Evolutionary conservation across 1,284 basidiomycete genomes (phyloP), one percentile per base, ranked within the genome.

Genomic region (Lentinus polychrous): DNA sequence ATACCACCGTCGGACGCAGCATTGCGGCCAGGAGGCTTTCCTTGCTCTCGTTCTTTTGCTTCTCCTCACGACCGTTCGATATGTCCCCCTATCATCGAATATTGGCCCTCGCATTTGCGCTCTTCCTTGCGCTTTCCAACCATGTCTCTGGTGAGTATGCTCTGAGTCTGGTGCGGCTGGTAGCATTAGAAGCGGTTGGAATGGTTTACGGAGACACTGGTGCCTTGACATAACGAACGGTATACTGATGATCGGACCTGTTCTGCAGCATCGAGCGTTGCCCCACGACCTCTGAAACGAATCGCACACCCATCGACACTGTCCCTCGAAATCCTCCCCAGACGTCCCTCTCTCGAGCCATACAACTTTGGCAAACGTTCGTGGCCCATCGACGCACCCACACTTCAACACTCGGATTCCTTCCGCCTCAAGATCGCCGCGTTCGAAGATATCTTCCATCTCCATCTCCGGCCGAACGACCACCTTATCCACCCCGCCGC

Each of bases 401-500:
- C 66, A 24, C 74, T 86, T 43, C 75, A 70, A 42, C 72, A 81
- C 61, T 72, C 76, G 51, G 83, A 87, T 62, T 76, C 77, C 27
- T 79, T 86, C 60, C 76, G 83, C 31, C 72, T 86, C 48, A 77
- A 73, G 27, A 64, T 87, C 47, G 73, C 76, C 46, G 82, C 81
- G 8, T 86, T 83, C 59, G 74, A 73, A 55, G 73, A 83, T 46
- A 76, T 70, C 15, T 83, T 78, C 60, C 69, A 82, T 59, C 71
- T 87, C 31, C 81, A 91, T 57, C 71, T 91, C 50, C 74, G 75
- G 20, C 87, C 88, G 6, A 90, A 87, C 59, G 75, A 84, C 55
- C 68, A 88, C 56, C 76, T 92, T 49, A 71, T 91, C 49, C 88
- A 91, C 61, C 83, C 88, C 22, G 74, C 82, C 45, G 88, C 87